phyloP scores from a whole-genome alignment of 2,329 filamentous ascomycete genomes.

The Fusarium sp. region DNA sequence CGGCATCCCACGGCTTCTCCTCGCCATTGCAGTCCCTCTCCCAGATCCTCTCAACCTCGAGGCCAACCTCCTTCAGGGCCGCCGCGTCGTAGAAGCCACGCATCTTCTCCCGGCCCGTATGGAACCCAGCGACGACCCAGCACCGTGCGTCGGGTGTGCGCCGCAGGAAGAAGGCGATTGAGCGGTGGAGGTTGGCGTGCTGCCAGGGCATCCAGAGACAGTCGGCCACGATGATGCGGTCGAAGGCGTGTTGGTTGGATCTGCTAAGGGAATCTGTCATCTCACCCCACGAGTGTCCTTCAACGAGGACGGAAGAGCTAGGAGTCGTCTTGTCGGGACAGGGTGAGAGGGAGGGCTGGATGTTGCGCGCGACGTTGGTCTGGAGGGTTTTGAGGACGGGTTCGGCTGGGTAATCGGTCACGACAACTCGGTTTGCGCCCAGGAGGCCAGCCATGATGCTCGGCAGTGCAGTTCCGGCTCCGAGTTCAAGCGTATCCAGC shows the following conservation, averaged over 20 bases:
- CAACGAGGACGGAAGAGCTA: constrained; percentile 58
- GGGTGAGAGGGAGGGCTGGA: constrained; percentile 55
- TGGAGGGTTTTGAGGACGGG: constrained; percentile 72
- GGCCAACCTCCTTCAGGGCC: constrained; percentile 62
- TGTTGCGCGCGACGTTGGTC: constrained; percentile 70
- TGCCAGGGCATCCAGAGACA: constrained; percentile 84
- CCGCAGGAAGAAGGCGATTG: constrained; percentile 75
- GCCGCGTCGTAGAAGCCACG: constrained; percentile 73
- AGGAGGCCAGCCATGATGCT: constrained; percentile 65
- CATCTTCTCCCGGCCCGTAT: constrained; percentile 78
- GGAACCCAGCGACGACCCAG: constrained; percentile 80
- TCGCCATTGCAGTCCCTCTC: constrained; percentile 78
- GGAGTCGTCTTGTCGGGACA: constrained; percentile 37
- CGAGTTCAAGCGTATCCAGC: constrained; percentile 74
- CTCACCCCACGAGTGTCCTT: constrained; percentile 78
- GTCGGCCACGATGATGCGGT: constrained; percentile 78
- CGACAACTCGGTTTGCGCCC: constrained; percentile 66
- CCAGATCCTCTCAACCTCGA: constrained; percentile 77
- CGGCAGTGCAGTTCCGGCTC: constrained; percentile 74
- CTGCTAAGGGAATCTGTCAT: constrained; percentile 54
- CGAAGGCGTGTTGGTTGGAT: constrained; percentile 61
- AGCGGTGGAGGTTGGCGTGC: constrained; percentile 76
- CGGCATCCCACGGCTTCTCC: constrained; percentile 73
- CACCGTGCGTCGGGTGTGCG: constrained; percentile 63
- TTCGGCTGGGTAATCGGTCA: constrained; percentile 79